These are phyloP conservation scores for Phytophthora agathidicida DNA, from an alignment of 352 stramenopile species.

Conservation along the genomic window DNA sequence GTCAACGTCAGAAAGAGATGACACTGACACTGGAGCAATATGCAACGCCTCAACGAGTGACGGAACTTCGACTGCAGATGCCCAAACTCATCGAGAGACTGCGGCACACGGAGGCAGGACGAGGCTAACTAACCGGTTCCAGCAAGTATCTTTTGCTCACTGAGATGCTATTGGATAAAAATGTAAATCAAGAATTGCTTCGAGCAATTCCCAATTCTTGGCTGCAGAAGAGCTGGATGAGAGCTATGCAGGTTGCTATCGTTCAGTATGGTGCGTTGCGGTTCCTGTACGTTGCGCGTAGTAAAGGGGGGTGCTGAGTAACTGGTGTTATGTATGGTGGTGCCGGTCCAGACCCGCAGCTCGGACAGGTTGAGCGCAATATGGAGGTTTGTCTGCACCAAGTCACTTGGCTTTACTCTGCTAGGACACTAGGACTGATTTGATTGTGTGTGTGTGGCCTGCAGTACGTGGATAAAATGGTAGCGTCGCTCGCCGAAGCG, in stretches of 20 bases:
- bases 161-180: slow-evolving; percentile 38
- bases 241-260: slow-evolving; percentile 79
- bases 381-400: slow-evolving; percentile 49
- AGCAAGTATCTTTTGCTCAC: no score
- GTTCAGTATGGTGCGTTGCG: slow-evolving; percentile 74
- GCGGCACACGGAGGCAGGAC: slow-evolving; percentile 10
- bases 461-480: slow-evolving; percentile 70
- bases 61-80: slow-evolving; percentile 53
- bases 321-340: not conserved
- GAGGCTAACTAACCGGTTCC: no score
- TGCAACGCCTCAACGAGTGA: slow-evolving; percentile 57
- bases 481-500: slow-evolving; percentile 46
- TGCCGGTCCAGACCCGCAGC: slow-evolving; percentile 57
- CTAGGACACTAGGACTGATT: not conserved
- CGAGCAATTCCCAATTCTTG: slow-evolving; percentile 6
- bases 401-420: no score
- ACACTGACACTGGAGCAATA: slow-evolving; percentile 40
- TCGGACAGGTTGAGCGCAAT: slow-evolving; percentile 71
- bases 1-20: slow-evolving; percentile 10
- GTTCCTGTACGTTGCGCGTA: not conserved
- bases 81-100: slow-evolving; percentile 45
- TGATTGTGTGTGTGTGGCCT: not conserved
- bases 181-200: not conserved
- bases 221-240: no score
- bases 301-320: not conserved